Evolutionary conservation across 1,139 yeast genomes (phyloP).

Genomic region (Yamadazyma sp.): DNA sequence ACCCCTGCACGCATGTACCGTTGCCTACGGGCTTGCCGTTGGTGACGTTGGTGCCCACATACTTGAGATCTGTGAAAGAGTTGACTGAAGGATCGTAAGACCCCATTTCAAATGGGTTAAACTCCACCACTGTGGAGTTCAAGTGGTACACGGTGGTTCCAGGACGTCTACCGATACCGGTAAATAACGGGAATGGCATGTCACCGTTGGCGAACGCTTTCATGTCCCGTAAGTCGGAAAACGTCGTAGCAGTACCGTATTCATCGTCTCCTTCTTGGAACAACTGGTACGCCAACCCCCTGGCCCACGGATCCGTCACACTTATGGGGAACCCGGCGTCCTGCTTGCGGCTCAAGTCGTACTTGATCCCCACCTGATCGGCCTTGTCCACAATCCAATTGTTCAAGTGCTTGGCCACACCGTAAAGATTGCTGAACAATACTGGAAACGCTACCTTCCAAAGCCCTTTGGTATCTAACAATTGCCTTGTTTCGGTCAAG

Average conservation of each 20-base stretch:
- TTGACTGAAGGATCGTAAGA: slow-evolving; percentile 42
- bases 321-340: slow-evolving; percentile 34
- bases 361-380: slow-evolving; percentile 23
- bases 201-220: slow-evolving; percentile 30
- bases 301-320: slow-evolving; percentile 38
- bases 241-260: slow-evolving; percentile 26
- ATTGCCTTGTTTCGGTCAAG: slow-evolving; percentile 28
- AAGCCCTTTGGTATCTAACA: slow-evolving; percentile 26
- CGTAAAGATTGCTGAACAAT: slow-evolving; percentile 20
- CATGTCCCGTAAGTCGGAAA: slow-evolving; percentile 33
- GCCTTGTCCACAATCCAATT: slow-evolving; percentile 26
- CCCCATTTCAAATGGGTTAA: slow-evolving; percentile 46
- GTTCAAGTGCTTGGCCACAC: slow-evolving; percentile 30
- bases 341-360: slow-evolving; percentile 29
- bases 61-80: slow-evolving; percentile 36
- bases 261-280: slow-evolving; percentile 27
- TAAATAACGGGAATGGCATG: slow-evolving; percentile 42
- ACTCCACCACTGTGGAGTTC: slow-evolving; percentile 41
- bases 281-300: slow-evolving; percentile 41
- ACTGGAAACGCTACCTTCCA: slow-evolving; percentile 26
- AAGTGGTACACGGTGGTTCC: slow-evolving; percentile 29
- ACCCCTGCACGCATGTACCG: slow-evolving; percentile 58
- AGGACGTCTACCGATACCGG: slow-evolving; percentile 39
- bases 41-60: slow-evolving; percentile 33
- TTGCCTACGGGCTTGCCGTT: slow-evolving; percentile 28